Conservation (phyloP, 306 rosid species). For the Sindora glabra region DNA sequence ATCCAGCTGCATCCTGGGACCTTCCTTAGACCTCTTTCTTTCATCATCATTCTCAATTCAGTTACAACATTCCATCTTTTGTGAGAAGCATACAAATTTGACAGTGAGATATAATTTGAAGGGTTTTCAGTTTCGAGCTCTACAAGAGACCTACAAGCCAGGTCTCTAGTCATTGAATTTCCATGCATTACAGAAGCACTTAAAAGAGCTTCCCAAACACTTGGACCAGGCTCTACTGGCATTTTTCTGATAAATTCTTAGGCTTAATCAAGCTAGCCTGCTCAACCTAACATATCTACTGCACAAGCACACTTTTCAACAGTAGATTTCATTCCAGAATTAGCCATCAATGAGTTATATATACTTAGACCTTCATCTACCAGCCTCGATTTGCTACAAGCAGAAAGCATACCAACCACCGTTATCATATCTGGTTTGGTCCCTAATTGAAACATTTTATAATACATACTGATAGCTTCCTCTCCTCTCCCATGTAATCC, state of each 20-base stretch:
- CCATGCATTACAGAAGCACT: conserved; percentile 55
- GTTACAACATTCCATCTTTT: conserved; percentile 69
- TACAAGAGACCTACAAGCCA: conserved; percentile 48
- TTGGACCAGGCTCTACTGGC: conserved; percentile 53
- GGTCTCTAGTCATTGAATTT: conserved; percentile 42
- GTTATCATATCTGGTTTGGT: conserved; percentile 62
- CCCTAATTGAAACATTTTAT: conserved; percentile 47
- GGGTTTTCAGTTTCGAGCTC: conserved; percentile 70
- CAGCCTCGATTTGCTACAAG: conserved; percentile 69
- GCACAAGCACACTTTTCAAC: conserved; percentile 68
- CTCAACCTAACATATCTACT: conserved; percentile 67
- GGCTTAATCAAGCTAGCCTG: conserved; percentile 60
- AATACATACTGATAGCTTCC: conserved; percentile 51
- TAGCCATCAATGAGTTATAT: conserved; percentile 32
- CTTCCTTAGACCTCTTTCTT: conserved; percentile 64
- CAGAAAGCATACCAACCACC: conserved; percentile 64
- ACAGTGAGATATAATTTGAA: conserved; percentile 62
- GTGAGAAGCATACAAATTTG: conserved; percentile 58
- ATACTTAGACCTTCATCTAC: conserved; percentile 60
- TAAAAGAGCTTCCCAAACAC: conserved; percentile 78
- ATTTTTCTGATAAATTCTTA: conserved; percentile 47
- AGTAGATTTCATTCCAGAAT: conserved; percentile 45
- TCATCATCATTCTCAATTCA: conserved; percentile 61
- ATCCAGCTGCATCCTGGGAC: conserved; percentile 86
- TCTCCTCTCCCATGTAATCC: conserved; percentile 73